phyloP scores from a whole-genome alignment of 352 stramenopile genomes.

The Phytophthora meadii region DNA sequence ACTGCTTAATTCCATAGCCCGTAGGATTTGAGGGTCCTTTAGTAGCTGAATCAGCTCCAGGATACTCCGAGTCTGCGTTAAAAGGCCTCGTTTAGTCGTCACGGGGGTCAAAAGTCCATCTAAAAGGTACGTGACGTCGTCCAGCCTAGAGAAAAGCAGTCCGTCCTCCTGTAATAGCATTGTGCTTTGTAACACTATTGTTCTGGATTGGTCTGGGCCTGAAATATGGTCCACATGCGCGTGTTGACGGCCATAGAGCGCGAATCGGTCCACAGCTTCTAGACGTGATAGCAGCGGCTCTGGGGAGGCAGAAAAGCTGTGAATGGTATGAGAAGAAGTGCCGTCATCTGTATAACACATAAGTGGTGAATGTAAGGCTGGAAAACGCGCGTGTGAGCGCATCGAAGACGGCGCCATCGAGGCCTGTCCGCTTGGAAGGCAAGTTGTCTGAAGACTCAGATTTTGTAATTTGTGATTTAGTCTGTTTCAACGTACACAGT shows the following conservation, averaged over 20 bases:
- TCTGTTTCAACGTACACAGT: no score
- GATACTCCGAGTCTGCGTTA: constrained; percentile 36
- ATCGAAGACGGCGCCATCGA: constrained; percentile 22
- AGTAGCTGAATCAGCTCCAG: constrained; percentile 52
- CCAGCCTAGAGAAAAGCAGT: constrained; percentile 50
- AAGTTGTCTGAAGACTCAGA: background rate
- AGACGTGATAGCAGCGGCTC: constrained; percentile 20
- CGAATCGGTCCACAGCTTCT: constrained; percentile 45
- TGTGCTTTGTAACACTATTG: constrained; percentile 47
- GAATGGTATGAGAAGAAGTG: background rate
- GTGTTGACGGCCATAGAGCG: constrained; percentile 57
- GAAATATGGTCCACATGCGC: constrained; percentile 41
- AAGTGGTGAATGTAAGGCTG: background rate
- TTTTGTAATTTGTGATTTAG: no score
- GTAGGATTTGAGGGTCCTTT: constrained; percentile 37
- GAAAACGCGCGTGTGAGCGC: background rate
- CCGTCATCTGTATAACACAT: constrained; percentile 1
- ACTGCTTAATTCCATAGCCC: constrained; percentile 43
- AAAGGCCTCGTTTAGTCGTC: constrained; percentile 2
- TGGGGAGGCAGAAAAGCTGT: background rate
- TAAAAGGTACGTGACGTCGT: constrained; percentile 69
- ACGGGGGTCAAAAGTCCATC: constrained; percentile 48
- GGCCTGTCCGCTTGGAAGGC: background rate
- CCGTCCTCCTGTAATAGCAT: constrained; percentile 71
- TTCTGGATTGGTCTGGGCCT: constrained; percentile 8